A percentile compares a stretch with the other conserved stretches of the same genome.
Evolutionary conservation across 2,329 filamentous ascomycete species (phyloP).

Genomic region (Colletotrichum zoysiae): DNA sequence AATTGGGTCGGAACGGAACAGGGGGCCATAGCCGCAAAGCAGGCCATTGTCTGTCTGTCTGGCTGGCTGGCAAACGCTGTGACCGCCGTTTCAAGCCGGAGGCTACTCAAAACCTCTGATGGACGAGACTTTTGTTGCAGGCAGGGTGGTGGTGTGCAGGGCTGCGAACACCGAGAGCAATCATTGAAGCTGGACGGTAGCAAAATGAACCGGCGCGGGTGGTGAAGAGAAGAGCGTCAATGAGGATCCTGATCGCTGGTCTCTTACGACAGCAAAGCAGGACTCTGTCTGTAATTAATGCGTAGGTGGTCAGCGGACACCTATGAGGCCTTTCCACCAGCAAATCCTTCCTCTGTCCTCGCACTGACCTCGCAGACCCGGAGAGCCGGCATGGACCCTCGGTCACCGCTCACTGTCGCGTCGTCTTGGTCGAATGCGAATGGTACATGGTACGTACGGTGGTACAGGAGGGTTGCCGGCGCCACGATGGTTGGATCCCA

Average conservation of each 20-base stretch:
- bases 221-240: not conserved
- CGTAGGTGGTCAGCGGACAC: not conserved
- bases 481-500: constrained; percentile 20
- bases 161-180: not conserved
- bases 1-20: not conserved
- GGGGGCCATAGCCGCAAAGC: constrained; percentile 10
- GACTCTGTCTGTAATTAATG: not conserved
- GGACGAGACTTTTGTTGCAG: not conserved
- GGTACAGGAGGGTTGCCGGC: not conserved
- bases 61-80: constrained; percentile 4
- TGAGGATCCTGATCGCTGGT: not conserved
- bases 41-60: not conserved
- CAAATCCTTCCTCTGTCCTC: not conserved
- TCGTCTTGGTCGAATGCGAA: not conserved
- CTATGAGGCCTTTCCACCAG: not conserved
- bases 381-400: constrained; percentile 17
- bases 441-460: not conserved
- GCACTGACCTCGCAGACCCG: constrained; percentile 4
- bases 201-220: not conserved
- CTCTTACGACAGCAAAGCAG: not conserved
- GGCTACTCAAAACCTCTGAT: not conserved
- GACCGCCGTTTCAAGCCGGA: not conserved
- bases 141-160: not conserved
- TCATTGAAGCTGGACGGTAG: not conserved
- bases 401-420: not conserved